Conservation (phyloP, 768 basidiomycete species). For the Suillus brevipes region DNA sequence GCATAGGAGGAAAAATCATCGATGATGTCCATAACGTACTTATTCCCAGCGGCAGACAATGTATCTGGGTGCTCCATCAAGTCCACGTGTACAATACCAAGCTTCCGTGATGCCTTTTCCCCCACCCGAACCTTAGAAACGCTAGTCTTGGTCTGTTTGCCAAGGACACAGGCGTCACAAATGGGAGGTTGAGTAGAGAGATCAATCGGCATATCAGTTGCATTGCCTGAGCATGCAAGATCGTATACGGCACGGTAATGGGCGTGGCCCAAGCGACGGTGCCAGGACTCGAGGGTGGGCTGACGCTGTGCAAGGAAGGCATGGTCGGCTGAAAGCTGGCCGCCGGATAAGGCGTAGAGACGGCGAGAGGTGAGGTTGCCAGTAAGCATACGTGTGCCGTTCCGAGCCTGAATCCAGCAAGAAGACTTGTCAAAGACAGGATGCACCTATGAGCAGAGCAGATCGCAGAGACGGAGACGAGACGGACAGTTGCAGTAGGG, state of each 20-base stretch:
- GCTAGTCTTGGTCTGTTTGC: not conserved
- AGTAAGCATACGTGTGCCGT: too few species aligned
- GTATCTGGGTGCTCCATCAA: slow-evolving; percentile 18
- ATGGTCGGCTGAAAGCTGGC: slow-evolving; percentile 14
- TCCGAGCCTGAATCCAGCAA: too few species aligned
- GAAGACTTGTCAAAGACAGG: too few species aligned
- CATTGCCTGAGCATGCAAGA: slow-evolving; percentile 2
- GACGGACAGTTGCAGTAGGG: too few species aligned
- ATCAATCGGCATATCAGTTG: slow-evolving; percentile 11
- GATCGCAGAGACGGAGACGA: too few species aligned
- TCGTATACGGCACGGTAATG: slow-evolving; percentile 30
- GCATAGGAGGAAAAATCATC: slow-evolving; percentile 16
- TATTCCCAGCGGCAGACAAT: not conserved
- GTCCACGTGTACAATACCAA: slow-evolving; percentile 27
- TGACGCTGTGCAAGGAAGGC: slow-evolving; percentile 14
- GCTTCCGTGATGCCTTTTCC: slow-evolving; percentile 15
- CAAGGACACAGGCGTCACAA: not conserved
- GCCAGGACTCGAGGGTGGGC: slow-evolving; percentile 27
- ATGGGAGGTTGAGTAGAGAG: slow-evolving; percentile 18
- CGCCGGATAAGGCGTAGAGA: not conserved
- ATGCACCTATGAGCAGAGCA: too few species aligned
- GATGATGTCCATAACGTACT: slow-evolving; percentile 11
- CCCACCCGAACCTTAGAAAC: slow-evolving; percentile 18
- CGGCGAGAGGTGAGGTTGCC: too few species aligned
- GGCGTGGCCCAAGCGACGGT: slow-evolving; percentile 28